phyloP scores from a whole-genome alignment of 176 grass and related monocot species.

The Oryza brachyantha region DNA sequence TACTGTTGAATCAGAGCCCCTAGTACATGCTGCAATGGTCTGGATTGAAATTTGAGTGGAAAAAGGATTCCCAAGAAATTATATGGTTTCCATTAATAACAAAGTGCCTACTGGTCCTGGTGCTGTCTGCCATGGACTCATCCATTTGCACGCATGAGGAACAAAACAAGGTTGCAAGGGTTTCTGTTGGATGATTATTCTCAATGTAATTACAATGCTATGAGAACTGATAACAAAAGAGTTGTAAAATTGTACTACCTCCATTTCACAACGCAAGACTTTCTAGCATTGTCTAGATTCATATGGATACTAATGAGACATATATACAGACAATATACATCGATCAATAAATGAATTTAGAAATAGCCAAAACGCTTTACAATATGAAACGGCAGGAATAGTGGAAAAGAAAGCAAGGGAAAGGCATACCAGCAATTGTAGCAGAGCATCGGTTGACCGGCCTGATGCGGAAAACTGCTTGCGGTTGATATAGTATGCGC shows the following conservation, averaged over 20 bases:
- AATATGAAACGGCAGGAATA: too few relatives aligned
- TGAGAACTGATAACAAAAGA: not conserved
- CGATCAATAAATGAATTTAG: too few relatives aligned
- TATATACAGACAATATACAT: too few relatives aligned
- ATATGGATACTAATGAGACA: too few relatives aligned
- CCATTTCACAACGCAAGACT: too few relatives aligned
- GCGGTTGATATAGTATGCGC: slow-evolving; percentile 82
- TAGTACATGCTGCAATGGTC: too few relatives aligned
- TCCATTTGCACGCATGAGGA: not conserved
- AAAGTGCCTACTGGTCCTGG: not conserved
- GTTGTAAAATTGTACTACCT: not conserved
- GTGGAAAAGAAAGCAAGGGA: too few relatives aligned
- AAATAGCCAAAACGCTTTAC: too few relatives aligned
- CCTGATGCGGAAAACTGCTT: slow-evolving; percentile 85
- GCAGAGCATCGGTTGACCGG: slow-evolving; percentile 86
- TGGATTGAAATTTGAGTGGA: too few relatives aligned
- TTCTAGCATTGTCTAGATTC: too few relatives aligned
- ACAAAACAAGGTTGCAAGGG: not conserved
- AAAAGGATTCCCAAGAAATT: not conserved
- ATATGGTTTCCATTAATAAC: not conserved
- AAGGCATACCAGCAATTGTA: slow-evolving; percentile 72
- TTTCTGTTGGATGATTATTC: not conserved
- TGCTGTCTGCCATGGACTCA: not conserved
- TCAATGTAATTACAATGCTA: not conserved
- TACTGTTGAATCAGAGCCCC: too few relatives aligned